Evolutionary conservation across 768 basidiomycete species (phyloP).

Genomic region (Rhizopogon salebrosus): DNA sequence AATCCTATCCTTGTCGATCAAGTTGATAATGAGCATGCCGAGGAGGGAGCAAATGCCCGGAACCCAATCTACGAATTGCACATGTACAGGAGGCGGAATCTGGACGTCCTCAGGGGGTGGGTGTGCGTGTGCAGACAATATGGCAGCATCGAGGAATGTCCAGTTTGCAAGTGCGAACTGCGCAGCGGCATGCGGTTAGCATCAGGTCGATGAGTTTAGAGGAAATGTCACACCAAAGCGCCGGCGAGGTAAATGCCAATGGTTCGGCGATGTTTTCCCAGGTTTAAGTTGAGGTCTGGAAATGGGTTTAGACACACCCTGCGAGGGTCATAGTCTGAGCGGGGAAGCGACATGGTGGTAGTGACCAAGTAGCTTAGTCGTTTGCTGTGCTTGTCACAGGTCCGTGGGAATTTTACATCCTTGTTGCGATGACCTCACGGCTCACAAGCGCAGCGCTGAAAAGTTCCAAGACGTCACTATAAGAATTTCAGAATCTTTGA

Average conservation of each 20-base stretch:
- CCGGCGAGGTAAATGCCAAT: slow-evolving; percentile 90
- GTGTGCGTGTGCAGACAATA: slow-evolving; percentile 83
- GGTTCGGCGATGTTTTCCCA: slow-evolving; percentile 75
- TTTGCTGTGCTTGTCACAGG: neutral
- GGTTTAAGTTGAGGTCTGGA: slow-evolving; percentile 64
- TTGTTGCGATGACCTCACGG: neutral
- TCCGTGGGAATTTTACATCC: neutral
- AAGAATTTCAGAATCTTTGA: no score
- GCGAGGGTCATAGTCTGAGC: slow-evolving; percentile 78
- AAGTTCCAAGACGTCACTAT: no score
- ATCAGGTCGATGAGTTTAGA: neutral
- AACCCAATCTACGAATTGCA: slow-evolving; percentile 96
- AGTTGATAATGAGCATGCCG: slow-evolving; percentile 87
- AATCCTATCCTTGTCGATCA: slow-evolving; percentile 92
- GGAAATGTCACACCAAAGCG: slow-evolving; percentile 67
- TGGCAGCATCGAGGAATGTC: slow-evolving; percentile 90
- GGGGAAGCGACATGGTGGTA: slow-evolving; percentile 54
- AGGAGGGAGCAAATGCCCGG: slow-evolving; percentile 90
- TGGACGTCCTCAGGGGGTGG: slow-evolving; percentile 69
- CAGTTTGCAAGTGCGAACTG: slow-evolving; percentile 95
- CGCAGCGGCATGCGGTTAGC: slow-evolving; percentile 3
- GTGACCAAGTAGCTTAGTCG: neutral
- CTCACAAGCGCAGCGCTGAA: no score
- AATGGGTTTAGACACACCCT: slow-evolving; percentile 86
- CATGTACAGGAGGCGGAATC: slow-evolving; percentile 69